A percentile compares a stretch with the other conserved stretches of the same genome.
Conservation (phyloP, 352 stramenopile genomes). For the Phytophthora cryptogea region DNA sequence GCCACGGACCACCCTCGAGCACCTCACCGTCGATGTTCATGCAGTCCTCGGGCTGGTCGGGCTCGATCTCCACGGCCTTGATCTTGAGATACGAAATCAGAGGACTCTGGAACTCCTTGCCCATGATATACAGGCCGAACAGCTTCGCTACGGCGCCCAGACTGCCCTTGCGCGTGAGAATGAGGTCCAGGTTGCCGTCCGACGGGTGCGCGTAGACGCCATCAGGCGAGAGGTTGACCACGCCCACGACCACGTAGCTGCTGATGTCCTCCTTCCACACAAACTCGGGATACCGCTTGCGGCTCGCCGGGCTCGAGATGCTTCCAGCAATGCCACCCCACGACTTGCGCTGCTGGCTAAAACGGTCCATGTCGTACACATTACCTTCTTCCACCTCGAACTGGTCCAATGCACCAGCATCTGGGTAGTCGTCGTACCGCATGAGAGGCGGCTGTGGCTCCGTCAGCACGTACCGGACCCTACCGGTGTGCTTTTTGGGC, state of each 20-base stretch:
- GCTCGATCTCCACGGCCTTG: conserved; percentile 73
- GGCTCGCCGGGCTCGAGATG: conserved; percentile 65
- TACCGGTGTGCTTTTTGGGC: conserved; percentile 69
- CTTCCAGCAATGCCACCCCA: conserved; percentile 60
- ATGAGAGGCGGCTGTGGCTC: conserved; percentile 65
- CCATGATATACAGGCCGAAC: conserved; percentile 66
- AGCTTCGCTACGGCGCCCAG: conserved; percentile 52
- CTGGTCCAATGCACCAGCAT: conserved; percentile 76
- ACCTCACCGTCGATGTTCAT: conserved; percentile 89
- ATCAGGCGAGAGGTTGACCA: conserved; percentile 75
- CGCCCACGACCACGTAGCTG: conserved; percentile 70
- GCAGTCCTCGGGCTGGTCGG: conserved; percentile 60
- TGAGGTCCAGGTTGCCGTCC: conserved; percentile 79
- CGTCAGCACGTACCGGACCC: conserved; percentile 69
- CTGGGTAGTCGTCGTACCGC: conserved; percentile 77
- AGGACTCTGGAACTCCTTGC: conserved; percentile 71
- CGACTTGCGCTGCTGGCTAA: conserved; percentile 63
- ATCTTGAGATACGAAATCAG: conserved; percentile 82
- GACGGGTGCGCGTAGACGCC: conserved; percentile 75
- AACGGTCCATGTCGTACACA: conserved; percentile 67
- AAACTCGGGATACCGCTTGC: conserved; percentile 58
- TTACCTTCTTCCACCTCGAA: conserved; percentile 85
- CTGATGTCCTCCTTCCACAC: conserved; percentile 70
- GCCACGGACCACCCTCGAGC: conserved; percentile 65
- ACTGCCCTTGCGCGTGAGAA: conserved; percentile 72